phyloP scores from a whole-genome alignment of 768 basidiomycete species.

The Mycena rebaudengoi region DNA sequence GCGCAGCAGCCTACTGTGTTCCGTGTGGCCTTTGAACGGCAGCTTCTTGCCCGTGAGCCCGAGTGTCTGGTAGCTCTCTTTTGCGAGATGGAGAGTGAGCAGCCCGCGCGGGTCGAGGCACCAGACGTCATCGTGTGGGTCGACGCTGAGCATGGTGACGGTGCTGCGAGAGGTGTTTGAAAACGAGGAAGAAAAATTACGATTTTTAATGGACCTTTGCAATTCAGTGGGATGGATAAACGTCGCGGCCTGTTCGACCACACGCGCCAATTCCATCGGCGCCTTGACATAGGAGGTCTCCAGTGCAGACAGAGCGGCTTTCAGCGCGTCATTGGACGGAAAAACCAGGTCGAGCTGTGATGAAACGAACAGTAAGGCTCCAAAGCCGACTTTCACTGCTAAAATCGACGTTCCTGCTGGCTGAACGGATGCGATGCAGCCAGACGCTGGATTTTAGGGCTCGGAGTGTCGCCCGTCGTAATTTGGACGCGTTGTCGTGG shows the following conservation, averaged over 20 bases:
- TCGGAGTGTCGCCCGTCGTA: constrained; percentile 15
- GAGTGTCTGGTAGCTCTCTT: constrained; percentile 66
- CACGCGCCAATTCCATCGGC: constrained; percentile 50
- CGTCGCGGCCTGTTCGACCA: constrained; percentile 48
- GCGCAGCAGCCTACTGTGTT: constrained; percentile 55
- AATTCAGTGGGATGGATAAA: constrained; percentile 34
- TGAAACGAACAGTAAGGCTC: neutral
- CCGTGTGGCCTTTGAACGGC: constrained; percentile 59
- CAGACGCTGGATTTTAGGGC: constrained; percentile 31
- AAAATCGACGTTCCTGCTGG: constrained; percentile 48
- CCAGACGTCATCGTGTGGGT: constrained; percentile 64
- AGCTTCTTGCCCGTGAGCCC: constrained; percentile 66
- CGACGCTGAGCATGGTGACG: constrained; percentile 47
- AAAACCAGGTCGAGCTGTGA: constrained; percentile 71
- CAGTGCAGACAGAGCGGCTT: constrained; percentile 50
- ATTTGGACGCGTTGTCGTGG: constrained; percentile 16
- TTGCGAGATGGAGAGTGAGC: constrained; percentile 63
- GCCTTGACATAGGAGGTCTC: constrained; percentile 55
- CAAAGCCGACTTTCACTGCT: neutral
- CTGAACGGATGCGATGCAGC: constrained; percentile 48
- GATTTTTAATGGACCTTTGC: constrained; percentile 35
- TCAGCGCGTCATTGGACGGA: constrained; percentile 51
- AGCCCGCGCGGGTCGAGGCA: constrained; percentile 71
- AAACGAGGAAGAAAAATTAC: neutral
- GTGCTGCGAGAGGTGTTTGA: constrained; percentile 34